Conservation (phyloP, 2,329 filamentous ascomycete species). For the Alternaria sp. region DNA sequence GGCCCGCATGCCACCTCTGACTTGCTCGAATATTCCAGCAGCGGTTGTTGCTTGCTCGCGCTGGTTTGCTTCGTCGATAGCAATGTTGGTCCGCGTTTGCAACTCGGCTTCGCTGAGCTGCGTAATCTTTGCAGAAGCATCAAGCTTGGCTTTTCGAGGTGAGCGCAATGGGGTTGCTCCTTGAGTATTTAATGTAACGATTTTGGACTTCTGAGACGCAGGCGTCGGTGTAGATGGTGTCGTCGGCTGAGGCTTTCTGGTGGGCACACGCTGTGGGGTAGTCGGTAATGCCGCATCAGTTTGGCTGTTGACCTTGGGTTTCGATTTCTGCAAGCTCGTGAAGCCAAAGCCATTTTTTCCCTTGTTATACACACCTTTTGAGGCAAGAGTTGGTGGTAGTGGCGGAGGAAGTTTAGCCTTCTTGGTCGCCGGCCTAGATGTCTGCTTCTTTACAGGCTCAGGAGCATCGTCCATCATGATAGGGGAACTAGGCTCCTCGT, state of each 20-base stretch:
- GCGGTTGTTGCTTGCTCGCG: background rate
- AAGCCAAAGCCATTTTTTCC: slow-evolving; percentile 14
- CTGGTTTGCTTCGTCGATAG: background rate
- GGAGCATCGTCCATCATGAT: background rate
- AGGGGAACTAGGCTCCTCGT: slow-evolving; percentile 3
- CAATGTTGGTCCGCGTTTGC: background rate
- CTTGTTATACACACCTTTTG: background rate
- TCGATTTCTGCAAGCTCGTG: background rate
- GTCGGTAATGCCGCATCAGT: background rate
- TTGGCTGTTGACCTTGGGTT: background rate
- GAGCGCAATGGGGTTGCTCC: background rate
- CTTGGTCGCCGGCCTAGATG: background rate
- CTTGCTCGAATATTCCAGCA: background rate
- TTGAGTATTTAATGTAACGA: background rate
- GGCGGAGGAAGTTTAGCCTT: background rate
- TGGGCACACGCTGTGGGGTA: background rate
- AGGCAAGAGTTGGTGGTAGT: background rate
- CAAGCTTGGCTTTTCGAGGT: background rate
- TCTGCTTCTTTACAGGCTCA: background rate
- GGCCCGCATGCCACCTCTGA: background rate
- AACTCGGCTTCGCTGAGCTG: background rate
- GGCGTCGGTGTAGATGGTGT: background rate
- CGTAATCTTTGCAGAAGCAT: background rate
- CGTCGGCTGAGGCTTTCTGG: background rate
- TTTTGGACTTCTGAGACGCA: background rate